Evolutionary conservation across 495 filamentous ascomycete genomes (phyloP), one percentile per base, ranked within the genome.

Genomic region (Aspergillus mulundensis): DNA sequence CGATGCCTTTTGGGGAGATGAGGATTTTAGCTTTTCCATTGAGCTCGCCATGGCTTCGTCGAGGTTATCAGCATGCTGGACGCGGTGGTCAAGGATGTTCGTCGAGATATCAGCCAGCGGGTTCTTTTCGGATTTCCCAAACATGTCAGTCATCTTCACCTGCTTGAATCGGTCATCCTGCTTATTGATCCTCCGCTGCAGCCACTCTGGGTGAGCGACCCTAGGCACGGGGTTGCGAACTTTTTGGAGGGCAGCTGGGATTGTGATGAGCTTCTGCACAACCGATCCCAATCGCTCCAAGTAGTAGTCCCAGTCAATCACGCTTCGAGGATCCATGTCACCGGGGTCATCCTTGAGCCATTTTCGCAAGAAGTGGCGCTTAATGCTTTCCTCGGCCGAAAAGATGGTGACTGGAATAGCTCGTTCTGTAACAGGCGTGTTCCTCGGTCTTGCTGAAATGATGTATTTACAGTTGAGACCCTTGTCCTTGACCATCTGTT

Each of bases 381-480:
- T 97, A 53, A 93, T 85, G 25, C 82, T 83, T 47, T 87, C 82
- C 50, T 97, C 91, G 0, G 94, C 92, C 0, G 94, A 96, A 70
- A 99, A 99, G 57, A 99, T 99, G 16, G 94, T 89, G 6, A 97
- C 91, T 6, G 94, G 94, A 59, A 97, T 85, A 8, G 94, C 94
- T 62, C 94, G 79, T 62, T 97, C 94, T 0, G 94, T 97, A 57
- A 99, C 92, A 19, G 94, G 92, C 0, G 94, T 91, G 65, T 86
- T 87, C 63, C 84, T 88, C 20, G 94, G 94, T 59, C 80, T 85
- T 7, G 90, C 81, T 39, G 91, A 95, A 60, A 99, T 97, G 70
- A 99, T 95, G 70, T 95, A 99, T 70, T 97, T 97, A 85, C 94
- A 99, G 71, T 97, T 97, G 61, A 99, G 72, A 15, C 94, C 94